These are phyloP conservation scores for Taxillus chinensis DNA, from an alignment of 164 flowering plant species.

Conservation along the genomic window DNA sequence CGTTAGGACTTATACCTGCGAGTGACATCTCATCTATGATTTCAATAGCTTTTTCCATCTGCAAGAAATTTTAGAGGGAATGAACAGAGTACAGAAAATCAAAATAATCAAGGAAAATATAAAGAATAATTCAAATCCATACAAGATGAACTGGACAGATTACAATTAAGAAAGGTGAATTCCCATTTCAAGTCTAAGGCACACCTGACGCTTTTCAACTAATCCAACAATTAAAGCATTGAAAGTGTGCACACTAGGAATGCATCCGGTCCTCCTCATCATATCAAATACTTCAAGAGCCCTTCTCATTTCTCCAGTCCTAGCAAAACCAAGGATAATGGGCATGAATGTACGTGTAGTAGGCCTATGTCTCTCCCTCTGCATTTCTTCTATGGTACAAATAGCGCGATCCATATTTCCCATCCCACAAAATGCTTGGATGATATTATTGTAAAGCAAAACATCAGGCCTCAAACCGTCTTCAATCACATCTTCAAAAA, in stretches of 20 bases:
- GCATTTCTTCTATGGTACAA: conserved; percentile 71
- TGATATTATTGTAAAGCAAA: conserved; percentile 82
- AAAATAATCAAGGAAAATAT: background rate
- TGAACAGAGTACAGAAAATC: background rate
- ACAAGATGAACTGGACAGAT: too few relatives aligned
- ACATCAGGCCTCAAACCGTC: conserved; percentile 89
- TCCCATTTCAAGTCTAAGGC: background rate
- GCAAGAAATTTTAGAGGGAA: conserved; percentile 13
- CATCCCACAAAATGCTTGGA: conserved; percentile 93
- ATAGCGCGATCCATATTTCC: conserved; percentile 93
- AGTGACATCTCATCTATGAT: conserved; percentile 74
- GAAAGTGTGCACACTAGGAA: conserved; percentile 84
- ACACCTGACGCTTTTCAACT: conserved; percentile 84
- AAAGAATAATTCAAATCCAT: background rate
- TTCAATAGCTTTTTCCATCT: conserved; percentile 87
- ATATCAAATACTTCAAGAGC: conserved; percentile 72
- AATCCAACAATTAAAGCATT: conserved; percentile 86
- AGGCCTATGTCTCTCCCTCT: conserved; percentile 63
- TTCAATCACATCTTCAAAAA: conserved; percentile 73
- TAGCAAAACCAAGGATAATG: conserved; percentile 81
- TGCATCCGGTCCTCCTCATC: conserved; percentile 90
- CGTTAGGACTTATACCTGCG: conserved; percentile 70
- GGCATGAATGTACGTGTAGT: conserved; percentile 87
- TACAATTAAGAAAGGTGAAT: too few relatives aligned
- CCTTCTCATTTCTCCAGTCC: conserved; percentile 65